Evolutionary conservation across 2,329 filamentous ascomycete genomes (phyloP), one percentile per base, ranked within the genome.

Genomic region (Septoria petroselini): DNA sequence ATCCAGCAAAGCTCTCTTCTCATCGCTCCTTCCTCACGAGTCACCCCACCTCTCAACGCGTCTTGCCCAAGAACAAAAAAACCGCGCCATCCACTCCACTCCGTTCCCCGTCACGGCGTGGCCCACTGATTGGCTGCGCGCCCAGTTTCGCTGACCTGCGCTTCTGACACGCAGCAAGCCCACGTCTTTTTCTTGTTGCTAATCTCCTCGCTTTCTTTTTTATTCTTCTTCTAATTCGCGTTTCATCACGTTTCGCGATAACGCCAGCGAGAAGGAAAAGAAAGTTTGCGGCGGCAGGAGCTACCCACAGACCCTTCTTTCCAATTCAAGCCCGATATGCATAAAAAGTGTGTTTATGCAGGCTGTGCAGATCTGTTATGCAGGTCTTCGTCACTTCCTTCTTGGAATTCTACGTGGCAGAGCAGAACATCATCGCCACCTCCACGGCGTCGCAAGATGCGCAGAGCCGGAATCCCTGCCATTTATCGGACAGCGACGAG

Each of bases 31-130:
- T 27, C 23, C 23, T 27, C 23, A 9, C 37, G 14, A 14, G 25
- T n/a, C 17, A 40, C 37, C 37, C 27, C 44, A 34, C 21, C 11
- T 30, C 30, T 15, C 19, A 21, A 35, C 15, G n/a, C n/a, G n/a
- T n/a, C n/a, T n/a, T n/a, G n/a, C n/a, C n/a, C n/a, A n/a, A n/a
- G n/a, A n/a, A n/a, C n/a, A n/a, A n/a, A n/a, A n/a, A n/a, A n/a
- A n/a, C n/a, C n/a, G n/a, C n/a, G n/a, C n/a, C n/a, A n/a, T n/a
- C n/a, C n/a, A n/a, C n/a, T n/a, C n/a, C n/a, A n/a, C n/a, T n/a
- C n/a, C n/a, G n/a, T 29, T 38, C 42, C 37, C 46, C 35, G 23
- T 25, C 38, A 37, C 38, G 46, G 37, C 46, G 46, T 48, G 46
- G 14, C 5, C 8, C 18, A 3, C 41, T 12, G 3, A 48, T 48